Conservation (phyloP, 306 rosid species). For the Rubus parviflorus region DNA sequence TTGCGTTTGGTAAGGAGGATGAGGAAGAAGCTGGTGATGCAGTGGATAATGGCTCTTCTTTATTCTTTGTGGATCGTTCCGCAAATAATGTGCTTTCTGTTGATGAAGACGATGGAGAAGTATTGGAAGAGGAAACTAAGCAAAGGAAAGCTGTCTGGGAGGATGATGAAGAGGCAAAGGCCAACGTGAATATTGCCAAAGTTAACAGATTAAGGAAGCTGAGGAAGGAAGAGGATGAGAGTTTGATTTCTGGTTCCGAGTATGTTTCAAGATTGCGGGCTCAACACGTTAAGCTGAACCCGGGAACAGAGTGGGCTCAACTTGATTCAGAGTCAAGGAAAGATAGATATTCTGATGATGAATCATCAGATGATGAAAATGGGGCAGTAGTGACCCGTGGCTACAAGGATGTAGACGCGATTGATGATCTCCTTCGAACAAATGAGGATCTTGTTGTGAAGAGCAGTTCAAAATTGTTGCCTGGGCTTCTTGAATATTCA, state of each 20-base stretch:
- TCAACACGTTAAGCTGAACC: constrained; percentile 81
- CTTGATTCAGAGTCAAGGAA: constrained; percentile 37
- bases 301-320: constrained; percentile 79
- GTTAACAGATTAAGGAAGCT: constrained; percentile 78
- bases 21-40: constrained; percentile 29
- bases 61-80: constrained; percentile 68
- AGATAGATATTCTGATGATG: constrained; percentile 50
- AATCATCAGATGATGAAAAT: constrained; percentile 68
- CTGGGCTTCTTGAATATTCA: constrained; percentile 73
- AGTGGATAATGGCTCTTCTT: constrained; percentile 34
- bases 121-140: constrained; percentile 36
- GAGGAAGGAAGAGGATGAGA: constrained; percentile 84
- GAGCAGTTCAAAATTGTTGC: constrained; percentile 62
- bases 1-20: constrained; percentile 60
- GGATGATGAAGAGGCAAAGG: constrained; percentile 78
- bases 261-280: constrained; percentile 88
- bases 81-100: constrained; percentile 45
- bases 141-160: constrained; percentile 77
- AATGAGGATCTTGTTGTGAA: constrained; percentile 76
- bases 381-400: constrained; percentile 41
- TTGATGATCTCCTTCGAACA: constrained; percentile 66
- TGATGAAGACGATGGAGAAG: constrained; percentile 42
- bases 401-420: constrained; percentile 42
- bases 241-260: constrained; percentile 64
- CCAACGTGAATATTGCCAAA: constrained; percentile 55